Percentiles rank a stretch among this genome's conserved stretches.
Evolutionary conservation across 345 rosid species (phyloP).

Genomic region (Salix suchowensis): DNA sequence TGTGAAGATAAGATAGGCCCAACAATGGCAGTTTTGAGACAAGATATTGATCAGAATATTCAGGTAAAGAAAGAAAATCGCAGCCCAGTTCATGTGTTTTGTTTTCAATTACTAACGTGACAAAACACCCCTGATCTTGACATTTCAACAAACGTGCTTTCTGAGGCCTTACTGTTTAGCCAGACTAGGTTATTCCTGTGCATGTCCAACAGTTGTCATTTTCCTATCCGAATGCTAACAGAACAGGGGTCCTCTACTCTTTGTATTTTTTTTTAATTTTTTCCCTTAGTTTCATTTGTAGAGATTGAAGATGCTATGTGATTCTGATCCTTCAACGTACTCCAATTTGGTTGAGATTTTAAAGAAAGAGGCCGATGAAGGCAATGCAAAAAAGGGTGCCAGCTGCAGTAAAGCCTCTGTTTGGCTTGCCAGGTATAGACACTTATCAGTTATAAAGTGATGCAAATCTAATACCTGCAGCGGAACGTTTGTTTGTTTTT

Average conservation of each 20-base stretch:
- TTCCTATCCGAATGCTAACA: neutral
- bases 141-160: neutral
- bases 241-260: neutral
- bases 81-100: neutral
- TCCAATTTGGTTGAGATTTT: conserved; percentile 66
- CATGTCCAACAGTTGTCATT: neutral
- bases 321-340: conserved; percentile 49
- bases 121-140: conserved; percentile 23
- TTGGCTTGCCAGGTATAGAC: conserved; percentile 84
- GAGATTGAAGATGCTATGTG: conserved; percentile 66
- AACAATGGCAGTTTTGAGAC: conserved; percentile 89
- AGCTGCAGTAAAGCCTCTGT: conserved; percentile 79
- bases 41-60: conserved; percentile 73
- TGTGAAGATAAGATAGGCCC: conserved; percentile 96
- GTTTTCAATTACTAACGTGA: conserved; percentile 9
- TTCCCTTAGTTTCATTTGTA: conserved; percentile 11
- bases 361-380: conserved; percentile 63
- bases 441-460: neutral
- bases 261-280: neutral
- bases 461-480: neutral
- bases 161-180: neutral
- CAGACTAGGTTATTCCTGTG: conserved; percentile 14
- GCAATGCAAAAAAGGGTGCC: conserved; percentile 39
- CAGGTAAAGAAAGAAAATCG: conserved; percentile 40
- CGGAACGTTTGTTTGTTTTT: neutral